Conservation (phyloP, 306 rosid species). For the Begonia fuchsioides region DNA sequence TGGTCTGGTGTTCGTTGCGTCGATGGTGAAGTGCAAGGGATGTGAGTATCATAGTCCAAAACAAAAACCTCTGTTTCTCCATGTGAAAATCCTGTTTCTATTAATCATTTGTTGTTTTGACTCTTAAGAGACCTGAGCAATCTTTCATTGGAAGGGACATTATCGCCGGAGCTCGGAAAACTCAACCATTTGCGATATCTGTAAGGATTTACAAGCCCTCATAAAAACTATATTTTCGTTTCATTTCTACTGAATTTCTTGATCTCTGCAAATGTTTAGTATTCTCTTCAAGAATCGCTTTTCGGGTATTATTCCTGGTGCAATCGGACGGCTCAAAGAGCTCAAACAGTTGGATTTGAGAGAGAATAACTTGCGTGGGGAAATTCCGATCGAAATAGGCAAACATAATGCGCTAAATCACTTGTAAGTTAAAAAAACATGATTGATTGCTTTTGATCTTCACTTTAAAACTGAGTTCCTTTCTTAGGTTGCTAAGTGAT, state of each 20-base stretch:
- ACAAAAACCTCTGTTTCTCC: neutral
- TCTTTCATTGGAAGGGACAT: conserved; percentile 58
- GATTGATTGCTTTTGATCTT: neutral
- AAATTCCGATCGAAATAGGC: conserved; percentile 47
- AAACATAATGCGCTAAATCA: conserved; percentile 34
- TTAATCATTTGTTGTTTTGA: conserved; percentile 2
- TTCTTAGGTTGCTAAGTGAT: conserved; percentile 46
- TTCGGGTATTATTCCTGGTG: conserved; percentile 67
- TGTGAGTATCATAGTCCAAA: conserved; percentile 33
- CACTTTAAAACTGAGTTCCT: neutral
- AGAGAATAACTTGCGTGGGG: conserved; percentile 53
- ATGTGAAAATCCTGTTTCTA: neutral
- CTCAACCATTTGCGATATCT: conserved; percentile 47
- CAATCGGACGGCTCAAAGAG: conserved; percentile 41
- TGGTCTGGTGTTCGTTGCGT: conserved; percentile 69
- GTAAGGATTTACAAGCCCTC: conserved; percentile 24
- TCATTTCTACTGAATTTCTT: too few species aligned
- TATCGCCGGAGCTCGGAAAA: conserved; percentile 76
- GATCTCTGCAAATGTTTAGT: conserved; percentile 16
- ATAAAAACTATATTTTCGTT: too few species aligned
- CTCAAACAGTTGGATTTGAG: conserved; percentile 72
- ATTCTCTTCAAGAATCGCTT: conserved; percentile 53
- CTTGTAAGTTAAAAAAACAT: conserved; percentile 36
- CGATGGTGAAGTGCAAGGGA: conserved; percentile 42
- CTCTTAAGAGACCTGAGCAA: conserved; percentile 51